Evolutionary conservation across 2,329 filamentous ascomycete species (phyloP), one percentile per base, ranked within the genome.

Genomic region (Cladosporium sp.): DNA sequence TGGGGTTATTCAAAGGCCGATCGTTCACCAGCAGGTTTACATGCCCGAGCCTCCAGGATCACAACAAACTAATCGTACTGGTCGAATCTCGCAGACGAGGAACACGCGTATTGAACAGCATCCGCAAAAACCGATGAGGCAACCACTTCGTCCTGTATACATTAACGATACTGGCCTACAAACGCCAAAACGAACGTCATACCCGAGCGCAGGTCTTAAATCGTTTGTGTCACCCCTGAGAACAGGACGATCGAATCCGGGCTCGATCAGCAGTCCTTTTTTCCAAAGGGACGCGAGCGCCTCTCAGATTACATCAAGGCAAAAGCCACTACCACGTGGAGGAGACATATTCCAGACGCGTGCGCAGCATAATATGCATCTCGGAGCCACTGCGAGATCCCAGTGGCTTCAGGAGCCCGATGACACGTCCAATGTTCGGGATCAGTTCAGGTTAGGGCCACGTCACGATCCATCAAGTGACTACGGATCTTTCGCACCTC

Each of bases 191-290:
- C 26, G 35, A 33, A 31, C 61, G 10, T 33, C 50, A 16, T 56
- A 56, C 16, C 35, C 29, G 5, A 44, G 21, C 0, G 23, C 12
- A 18, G 23, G 35, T 23, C 35, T 26, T 37, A 65, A 65, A 10
- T 62, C 66, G 0, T 67, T 66, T 2, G 57, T 68, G 37, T 71
- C 64, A 62, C 70, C 59, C 69, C 52, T 66, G 14, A 61, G 31
- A 28, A 26, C 26, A 1, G 26, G 49, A 16, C 33, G 37, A 29
- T 35, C 31, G 28, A 40, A 28, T 55, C 33, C 40, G 1, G 59
- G 75, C 49, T 72, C 72, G 8, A 75, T 80, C 63, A 72, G 77
- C 71, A 81, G 79, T 75, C 77, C 79, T 11, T 79, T 79, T 68
- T 80, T 80, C 68, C 70, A 62, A 26, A 61, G 60, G 18, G 55